These are phyloP conservation scores for Verticillium dahliae DNA, from an alignment of 2,329 filamentous ascomycete species.

Conservation along the genomic window DNA sequence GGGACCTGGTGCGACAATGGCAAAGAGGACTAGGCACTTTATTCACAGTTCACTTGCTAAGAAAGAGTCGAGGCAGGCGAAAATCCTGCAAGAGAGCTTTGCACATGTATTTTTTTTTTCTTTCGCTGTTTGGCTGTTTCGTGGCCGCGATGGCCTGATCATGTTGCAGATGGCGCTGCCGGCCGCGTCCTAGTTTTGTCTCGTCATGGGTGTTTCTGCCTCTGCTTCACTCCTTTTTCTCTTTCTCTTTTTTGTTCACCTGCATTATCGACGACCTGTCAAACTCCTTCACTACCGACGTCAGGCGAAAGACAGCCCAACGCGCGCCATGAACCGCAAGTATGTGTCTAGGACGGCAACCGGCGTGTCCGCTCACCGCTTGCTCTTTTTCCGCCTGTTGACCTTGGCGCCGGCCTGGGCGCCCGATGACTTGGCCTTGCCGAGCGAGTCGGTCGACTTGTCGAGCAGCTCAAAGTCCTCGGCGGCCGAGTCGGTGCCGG, in stretches of 20 bases:
- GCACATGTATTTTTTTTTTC: neutral
- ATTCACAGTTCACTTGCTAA: too few relatives aligned
- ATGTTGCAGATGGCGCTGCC: neutral
- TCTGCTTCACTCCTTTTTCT: neutral
- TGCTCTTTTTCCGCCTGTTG: conserved; percentile 49
- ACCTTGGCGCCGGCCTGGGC: conserved; percentile 36
- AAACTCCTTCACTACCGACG: too few relatives aligned
- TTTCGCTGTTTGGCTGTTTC: neutral
- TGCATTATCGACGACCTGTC: too few relatives aligned
- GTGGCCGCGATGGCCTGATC: neutral
- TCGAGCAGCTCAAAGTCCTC: conserved; percentile 59
- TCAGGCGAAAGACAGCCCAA: too few relatives aligned
- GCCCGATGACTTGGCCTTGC: conserved; percentile 43
- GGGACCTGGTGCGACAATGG: neutral
- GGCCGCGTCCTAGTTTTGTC: neutral
- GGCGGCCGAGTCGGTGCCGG: conserved; percentile 50
- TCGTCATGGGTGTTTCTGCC: neutral
- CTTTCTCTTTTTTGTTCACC: too few relatives aligned
- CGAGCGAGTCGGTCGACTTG: conserved; percentile 51
- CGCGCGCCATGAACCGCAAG: neutral
- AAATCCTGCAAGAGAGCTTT: neutral
- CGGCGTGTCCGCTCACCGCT: conserved; percentile 32
- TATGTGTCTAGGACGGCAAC: neutral
- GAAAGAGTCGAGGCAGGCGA: too few relatives aligned
- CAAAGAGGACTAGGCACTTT: neutral